phyloP scores from a whole-genome alignment of 1,284 basidiomycete species.

The Inonotus obliquus region DNA sequence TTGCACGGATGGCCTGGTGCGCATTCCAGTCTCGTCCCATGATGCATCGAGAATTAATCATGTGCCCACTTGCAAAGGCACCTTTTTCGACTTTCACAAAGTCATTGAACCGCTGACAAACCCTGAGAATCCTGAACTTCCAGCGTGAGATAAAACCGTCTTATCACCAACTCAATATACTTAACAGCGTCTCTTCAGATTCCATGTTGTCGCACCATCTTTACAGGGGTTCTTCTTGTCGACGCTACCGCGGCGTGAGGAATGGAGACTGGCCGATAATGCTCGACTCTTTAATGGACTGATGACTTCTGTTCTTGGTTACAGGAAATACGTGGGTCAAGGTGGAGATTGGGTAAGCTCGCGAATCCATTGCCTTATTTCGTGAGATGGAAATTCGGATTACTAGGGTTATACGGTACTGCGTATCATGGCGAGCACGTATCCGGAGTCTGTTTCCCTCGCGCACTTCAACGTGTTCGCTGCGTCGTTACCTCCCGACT shows the following conservation, averaged over 20 bases:
- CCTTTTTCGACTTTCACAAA: constrained; percentile 26
- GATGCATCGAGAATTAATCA: too few species aligned
- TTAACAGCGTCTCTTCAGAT: constrained; percentile 18
- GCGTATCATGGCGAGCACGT: constrained; percentile 18
- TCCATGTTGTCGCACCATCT: constrained; percentile 25
- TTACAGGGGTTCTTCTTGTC: constrained; percentile 25
- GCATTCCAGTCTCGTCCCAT: neutral
- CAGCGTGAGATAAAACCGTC: constrained; percentile 21
- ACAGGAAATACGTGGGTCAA: constrained; percentile 23
- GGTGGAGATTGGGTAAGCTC: constrained; percentile 24
- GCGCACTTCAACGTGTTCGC: constrained; percentile 24
- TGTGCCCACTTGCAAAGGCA: too few species aligned
- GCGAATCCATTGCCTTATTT: neutral
- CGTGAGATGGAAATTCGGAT: neutral
- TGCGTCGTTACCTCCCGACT: neutral
- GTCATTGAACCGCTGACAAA: constrained; percentile 21
- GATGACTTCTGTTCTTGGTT: constrained; percentile 24
- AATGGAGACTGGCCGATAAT: constrained; percentile 21
- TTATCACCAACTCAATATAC: neutral
- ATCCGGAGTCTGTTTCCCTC: constrained; percentile 18
- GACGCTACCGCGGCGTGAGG: constrained; percentile 19
- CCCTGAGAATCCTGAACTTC: constrained; percentile 19
- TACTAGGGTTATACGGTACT: constrained; percentile 21
- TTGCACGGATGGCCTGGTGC: constrained; percentile 25
- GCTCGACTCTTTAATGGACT: constrained; percentile 23